A percentile compares a stretch with the other conserved stretches of the same genome.
phyloP scores from a whole-genome alignment of 2,329 filamentous ascomycete species.

The Fusarium austroafricanum region DNA sequence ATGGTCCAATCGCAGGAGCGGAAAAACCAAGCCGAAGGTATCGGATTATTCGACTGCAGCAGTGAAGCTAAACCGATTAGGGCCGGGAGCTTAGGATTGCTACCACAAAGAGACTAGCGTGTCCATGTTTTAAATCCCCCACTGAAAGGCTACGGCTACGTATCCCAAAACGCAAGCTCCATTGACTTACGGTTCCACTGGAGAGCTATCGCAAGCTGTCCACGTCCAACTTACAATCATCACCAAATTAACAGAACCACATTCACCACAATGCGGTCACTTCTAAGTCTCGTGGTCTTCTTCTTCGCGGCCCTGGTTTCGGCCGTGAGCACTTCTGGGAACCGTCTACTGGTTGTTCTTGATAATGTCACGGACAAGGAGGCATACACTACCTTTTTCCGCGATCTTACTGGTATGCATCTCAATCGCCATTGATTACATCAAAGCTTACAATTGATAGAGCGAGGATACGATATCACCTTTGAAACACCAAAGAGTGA shows the following conservation, averaged over 20 bases:
- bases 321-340: slow-evolving; percentile 82
- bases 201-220: slow-evolving; percentile 45
- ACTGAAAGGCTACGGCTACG: slow-evolving; percentile 49
- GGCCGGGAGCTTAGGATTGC: not conserved
- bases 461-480: slow-evolving; percentile 81
- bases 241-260: slow-evolving; percentile 20
- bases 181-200: slow-evolving; percentile 20
- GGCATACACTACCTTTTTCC: slow-evolving; percentile 84
- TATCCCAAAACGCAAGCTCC: slow-evolving; percentile 52
- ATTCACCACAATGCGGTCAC: slow-evolving; percentile 72
- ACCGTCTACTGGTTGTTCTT: slow-evolving; percentile 84
- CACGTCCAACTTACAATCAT: slow-evolving; percentile 38
- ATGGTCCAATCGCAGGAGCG: slow-evolving; percentile 45
- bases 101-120: slow-evolving; percentile 26
- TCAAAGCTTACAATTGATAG: slow-evolving; percentile 60
- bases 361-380: slow-evolving; percentile 85
- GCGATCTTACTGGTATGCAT: slow-evolving; percentile 73
- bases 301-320: slow-evolving; percentile 74
- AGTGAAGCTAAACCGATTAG: slow-evolving; percentile 16
- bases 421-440: not conserved
- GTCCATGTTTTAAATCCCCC: slow-evolving; percentile 11
- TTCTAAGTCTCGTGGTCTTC: slow-evolving; percentile 76
- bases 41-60: slow-evolving; percentile 41
- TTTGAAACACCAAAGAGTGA: slow-evolving; percentile 88
- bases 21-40: slow-evolving; percentile 48